Base-by-base conservation (phyloP, 2,329 filamentous ascomycete genomes). In the Dactylellina drechsleri region DNA sequence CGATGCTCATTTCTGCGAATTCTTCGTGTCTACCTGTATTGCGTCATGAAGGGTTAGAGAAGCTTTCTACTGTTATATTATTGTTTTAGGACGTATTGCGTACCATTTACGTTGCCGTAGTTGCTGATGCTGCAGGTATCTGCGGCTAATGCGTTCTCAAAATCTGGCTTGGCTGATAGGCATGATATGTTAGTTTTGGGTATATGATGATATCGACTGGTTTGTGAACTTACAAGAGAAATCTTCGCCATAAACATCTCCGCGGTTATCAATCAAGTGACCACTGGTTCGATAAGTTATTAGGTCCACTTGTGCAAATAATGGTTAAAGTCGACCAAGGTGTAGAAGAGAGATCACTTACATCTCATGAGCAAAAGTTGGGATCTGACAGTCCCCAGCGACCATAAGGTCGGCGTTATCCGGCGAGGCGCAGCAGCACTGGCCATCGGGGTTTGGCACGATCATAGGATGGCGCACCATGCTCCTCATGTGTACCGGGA, bases 381-480 rank as follows among this genome's bases (percentile, higher is more conserved):
- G 43, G 20, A 71, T 64, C 20, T 59, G 66, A 20, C 66, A 71
- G 20, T 71, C 66, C 15, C 66, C 66, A 8, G 66, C 66, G 45
- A 71, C 59, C 59, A 71, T 64, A 49, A 71, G 59, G 47, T 71
- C 66, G 6, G 59, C 66, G 16, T 65, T 58, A 40, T 71, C 66
- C 4, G 66, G 66, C 13, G 66, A 58, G 36, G 59, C 66, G 59
- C 66, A 58, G 13, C 59, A 58, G 59, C 66, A 71, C 16, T 53
- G 8, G 36, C 66, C 59, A 16, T 65, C 20, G 3, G 66, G 58
- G 23, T 71, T 64, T 45, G 66, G 66, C 15, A 65, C 66, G 28
- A 71, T 65, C 66, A 64, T 64, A 16, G 66, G 66, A 45, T 65
- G 66, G n/a, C 66, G 66, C 18, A 71, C 59, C 66, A 64, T 71